A percentile compares a stretch with the other conserved stretches of the same genome.
Conservation (phyloP, 225 moss, liverwort and hornwort species). For the Pleurozium schreberi region DNA sequence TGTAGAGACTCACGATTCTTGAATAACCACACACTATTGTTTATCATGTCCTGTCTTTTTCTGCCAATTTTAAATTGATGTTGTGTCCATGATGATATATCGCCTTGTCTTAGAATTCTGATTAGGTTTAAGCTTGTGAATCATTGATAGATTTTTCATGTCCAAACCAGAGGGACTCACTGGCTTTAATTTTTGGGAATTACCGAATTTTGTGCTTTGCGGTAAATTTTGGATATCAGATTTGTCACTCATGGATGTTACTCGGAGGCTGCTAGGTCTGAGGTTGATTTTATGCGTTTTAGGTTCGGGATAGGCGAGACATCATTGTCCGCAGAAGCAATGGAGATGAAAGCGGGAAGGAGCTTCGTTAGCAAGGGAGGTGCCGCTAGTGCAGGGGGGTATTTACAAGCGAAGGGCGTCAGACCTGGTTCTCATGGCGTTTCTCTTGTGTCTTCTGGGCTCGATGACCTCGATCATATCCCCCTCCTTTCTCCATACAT, state of each 20-base stretch:
- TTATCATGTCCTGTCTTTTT: neutral
- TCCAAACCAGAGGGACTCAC: neutral
- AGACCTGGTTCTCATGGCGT: slow-evolving; percentile 80
- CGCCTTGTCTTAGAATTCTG: neutral
- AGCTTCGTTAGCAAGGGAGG: slow-evolving; percentile 55
- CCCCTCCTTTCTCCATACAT: neutral
- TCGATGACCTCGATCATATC: slow-evolving; percentile 94
- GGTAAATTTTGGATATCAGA: neutral
- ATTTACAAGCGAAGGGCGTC: slow-evolving; percentile 46
- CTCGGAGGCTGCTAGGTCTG: neutral
- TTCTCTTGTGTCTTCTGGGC: slow-evolving; percentile 71
- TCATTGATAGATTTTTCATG: neutral
- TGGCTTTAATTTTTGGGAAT: neutral
- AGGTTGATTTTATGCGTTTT: neutral
- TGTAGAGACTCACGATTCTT: neutral
- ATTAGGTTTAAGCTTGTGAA: neutral
- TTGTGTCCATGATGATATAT: neutral
- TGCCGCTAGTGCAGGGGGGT: slow-evolving; percentile 24
- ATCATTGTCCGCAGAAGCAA: neutral
- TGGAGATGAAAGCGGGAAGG: slow-evolving; percentile 40
- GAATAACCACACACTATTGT: neutral
- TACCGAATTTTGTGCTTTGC: neutral
- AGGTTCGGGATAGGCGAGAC: neutral
- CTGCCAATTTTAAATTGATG: neutral
- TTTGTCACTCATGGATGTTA: neutral